These are phyloP conservation scores for Paecilomyces fulvus DNA, from an alignment of 2,329 filamentous ascomycete species.

Conservation along the genomic window DNA sequence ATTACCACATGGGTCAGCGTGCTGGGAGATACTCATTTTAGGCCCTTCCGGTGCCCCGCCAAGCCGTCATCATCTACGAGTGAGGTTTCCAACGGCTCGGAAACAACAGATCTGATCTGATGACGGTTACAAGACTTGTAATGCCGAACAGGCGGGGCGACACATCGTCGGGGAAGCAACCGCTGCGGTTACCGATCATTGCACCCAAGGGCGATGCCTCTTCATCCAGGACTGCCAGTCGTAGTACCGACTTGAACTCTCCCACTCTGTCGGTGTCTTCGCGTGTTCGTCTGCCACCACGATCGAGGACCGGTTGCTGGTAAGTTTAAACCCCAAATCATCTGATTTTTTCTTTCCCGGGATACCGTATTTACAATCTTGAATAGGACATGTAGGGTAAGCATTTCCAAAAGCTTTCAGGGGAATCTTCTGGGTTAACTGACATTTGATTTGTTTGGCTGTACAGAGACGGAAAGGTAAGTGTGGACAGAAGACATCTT, in stretches of 20 bases:
- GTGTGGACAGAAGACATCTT: slow-evolving; percentile 2
- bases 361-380: slow-evolving; percentile 3
- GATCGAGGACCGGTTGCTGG: slow-evolving; percentile 48
- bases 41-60: not conserved
- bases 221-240: slow-evolving; percentile 21
- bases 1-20: not conserved
- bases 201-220: slow-evolving; percentile 35
- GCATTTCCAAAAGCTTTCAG: slow-evolving; percentile 7
- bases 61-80: slow-evolving; percentile 3
- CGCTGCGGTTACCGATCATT: slow-evolving; percentile 34
- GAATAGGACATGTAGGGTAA: slow-evolving; percentile 36
- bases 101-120: slow-evolving; percentile 13
- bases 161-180: slow-evolving; percentile 26
- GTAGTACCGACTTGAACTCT: slow-evolving; percentile 20
- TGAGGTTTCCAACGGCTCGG: slow-evolving; percentile 10
- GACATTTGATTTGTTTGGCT: slow-evolving; percentile 2
- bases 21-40: not conserved
- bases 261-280: slow-evolving; percentile 26
- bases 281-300: slow-evolving; percentile 42
- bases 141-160: slow-evolving; percentile 30
- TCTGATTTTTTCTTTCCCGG: slow-evolving; percentile 2
- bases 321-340: slow-evolving; percentile 16
- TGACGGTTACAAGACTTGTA: slow-evolving; percentile 26
- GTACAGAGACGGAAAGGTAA: slow-evolving; percentile 34
- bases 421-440: not conserved